Evolutionary conservation across 2,329 filamentous ascomycete species (phyloP), one percentile per base, ranked within the genome.

Genomic region (Exophiala dermatitidis): DNA sequence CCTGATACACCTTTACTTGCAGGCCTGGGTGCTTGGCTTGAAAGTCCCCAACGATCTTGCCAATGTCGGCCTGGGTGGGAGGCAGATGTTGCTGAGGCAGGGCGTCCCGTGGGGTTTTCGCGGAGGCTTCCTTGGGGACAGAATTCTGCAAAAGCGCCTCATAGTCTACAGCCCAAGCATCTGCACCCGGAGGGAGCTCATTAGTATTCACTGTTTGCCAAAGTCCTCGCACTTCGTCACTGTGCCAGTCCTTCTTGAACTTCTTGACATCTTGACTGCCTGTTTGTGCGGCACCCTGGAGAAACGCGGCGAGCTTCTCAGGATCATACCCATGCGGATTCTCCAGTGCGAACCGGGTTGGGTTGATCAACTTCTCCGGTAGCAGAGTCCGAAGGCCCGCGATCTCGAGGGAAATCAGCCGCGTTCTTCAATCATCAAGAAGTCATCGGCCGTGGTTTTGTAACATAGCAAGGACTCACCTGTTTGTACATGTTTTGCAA

Each of bases 81-180:
- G 30, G 37, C 37, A 40, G 40, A 30, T 32, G 31, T 12, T 48
- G 40, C 10, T 37, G 12, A 32, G 9, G 47, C 40, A 44, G 12
- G 10, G 47, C 50, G 36, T 46, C 52, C 4, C 19, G 19, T 19
- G 26, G 40, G 42, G 36, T 34, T 6, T 9, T 49, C 28, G 46
- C 26, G 9, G 31, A 30, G 19, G 61, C 54, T 40, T 72, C 66
- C 12, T 66, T 61, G 29, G 63, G 59, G 29, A 62, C 56, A 29
- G 72, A 57, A 6, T 66, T 62, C 46, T 65, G 62, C 2, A 70
- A 58, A 9, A 73, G 56, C 3, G 57, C 56, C 33, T 63, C 65
- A 41, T 75, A 75, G 54, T 74, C 70, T 12, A 63, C 59, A 33
- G 69, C 66, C 72, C 72, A 74, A 36, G 69, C 64, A 4, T 72